Evolutionary conservation across 1,139 yeast species (phyloP), one percentile per base, ranked within the genome.

Genomic region (Geotrichum candidum): DNA sequence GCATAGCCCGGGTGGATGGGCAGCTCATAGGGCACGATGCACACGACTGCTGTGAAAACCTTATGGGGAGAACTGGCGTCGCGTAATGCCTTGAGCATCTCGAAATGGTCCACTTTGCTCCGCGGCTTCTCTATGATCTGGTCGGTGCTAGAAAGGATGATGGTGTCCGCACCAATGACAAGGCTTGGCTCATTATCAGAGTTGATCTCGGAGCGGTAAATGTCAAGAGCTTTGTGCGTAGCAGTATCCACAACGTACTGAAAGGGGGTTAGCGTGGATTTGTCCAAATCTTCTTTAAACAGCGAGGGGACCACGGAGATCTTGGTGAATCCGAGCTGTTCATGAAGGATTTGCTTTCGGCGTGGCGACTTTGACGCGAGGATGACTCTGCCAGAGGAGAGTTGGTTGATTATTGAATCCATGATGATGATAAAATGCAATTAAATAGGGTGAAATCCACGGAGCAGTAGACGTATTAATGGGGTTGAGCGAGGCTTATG

Each of bases 331-430:
- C 91, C 91, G 67, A 92, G 75, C 68, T 88, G 86, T 18, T 75
- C 68, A 54, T 68, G 66, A 48, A 94, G 71, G 27, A 94, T 87
- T 64, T 88, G 89, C 60, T 77, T 75, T 61, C 99, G 77, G 64
- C 97, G 80, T 1, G 96, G 95, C 0, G 97, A 91, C 1, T 88
- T 81, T 1, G 97, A 90, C 0, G 96, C 97, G 15, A 94, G 78
- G 1, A 90, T 77, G 29, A 90, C 77, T 48, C 76, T 48, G 7
- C 66, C 67, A 7, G 61, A 55, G 35, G 61, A 33, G 38, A 61
- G 35, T 46, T 60, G 63, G 18, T 41, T 54, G 35, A 57, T 52
- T 18, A 60, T 48, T n/a, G 48, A 33, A 56, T 60, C 56, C 63
- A 60, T 60, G 13, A 25, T 54, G 29, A 5, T 7, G 22, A 22